Base-by-base conservation (phyloP, 1,139 yeast genomes). In the Magnusiomyces fungicola region DNA sequence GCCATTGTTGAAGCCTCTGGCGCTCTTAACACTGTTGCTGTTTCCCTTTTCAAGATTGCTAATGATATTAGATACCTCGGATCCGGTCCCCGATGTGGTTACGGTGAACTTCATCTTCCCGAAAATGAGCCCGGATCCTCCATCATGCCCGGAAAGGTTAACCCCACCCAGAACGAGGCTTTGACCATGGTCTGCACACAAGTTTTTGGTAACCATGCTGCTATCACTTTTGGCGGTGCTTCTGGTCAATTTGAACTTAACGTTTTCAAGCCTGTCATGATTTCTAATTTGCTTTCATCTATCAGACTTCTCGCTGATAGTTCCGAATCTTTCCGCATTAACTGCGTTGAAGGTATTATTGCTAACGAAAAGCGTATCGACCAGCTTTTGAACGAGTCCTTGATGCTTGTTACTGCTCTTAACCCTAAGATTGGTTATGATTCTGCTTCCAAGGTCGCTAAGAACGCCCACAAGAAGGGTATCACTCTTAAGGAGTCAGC, bases 81-180 rank as follows among this genome's bases (percentile, higher is more conserved):
- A 55, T 88, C 97, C 40, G 98, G 98, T 61, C 98, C 98, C 66
- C 83, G 98, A 74, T 92, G 98, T 73, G 98, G 98, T 53, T 92
- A 92, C 72, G 97, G 97, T 51, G 98, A 92, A 73, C 80, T 92
- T 62, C 68, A 89, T 29, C 76, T 92, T 60, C 98, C 98, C 56
- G 98, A 90, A 75, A 94, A 94, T 69, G 98, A 92, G 73, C 98
- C 98, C 53, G 98, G 98, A 66, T 88, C 97, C 54, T 88, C 97
- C 29, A 92, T 92, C 70, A 92, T 94, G 98, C 98, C 98, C 50
- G 98, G 98, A 67, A 92, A 92, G 75, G 97, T 92, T 57, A 92
- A 92, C 78, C 98, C 98, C 59, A 92, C 98, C 52, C 98, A 92
- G 75, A 90, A 90, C 70, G 98, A 92, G 76, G 98, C 98, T 50